phyloP scores from a whole-genome alignment of 345 rosid species.

The Citrus trifoliata region DNA sequence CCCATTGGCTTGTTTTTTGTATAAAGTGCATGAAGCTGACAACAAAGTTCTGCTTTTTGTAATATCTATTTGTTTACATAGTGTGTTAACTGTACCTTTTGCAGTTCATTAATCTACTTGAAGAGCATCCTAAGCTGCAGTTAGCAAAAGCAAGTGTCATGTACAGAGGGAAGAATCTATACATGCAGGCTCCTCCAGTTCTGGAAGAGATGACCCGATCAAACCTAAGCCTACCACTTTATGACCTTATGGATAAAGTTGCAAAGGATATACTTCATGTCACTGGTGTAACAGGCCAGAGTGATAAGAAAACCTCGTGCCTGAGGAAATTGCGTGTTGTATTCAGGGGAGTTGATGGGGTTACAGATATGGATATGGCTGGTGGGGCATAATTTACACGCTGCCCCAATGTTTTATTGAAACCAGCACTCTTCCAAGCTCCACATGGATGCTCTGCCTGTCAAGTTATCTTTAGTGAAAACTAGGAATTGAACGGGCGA shows the following conservation, averaged over 20 bases:
- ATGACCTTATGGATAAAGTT: conserved; percentile 73
- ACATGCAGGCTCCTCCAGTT: conserved; percentile 97
- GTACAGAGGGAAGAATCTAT: conserved; percentile 56
- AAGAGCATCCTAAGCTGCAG: conserved; percentile 69
- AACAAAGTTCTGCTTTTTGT: background rate
- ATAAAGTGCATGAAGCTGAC: background rate
- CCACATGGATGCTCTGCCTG: background rate
- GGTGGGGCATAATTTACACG: conserved; percentile 55
- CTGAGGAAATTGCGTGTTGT: conserved; percentile 57
- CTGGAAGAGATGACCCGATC: conserved; percentile 85
- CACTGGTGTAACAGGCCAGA: conserved; percentile 44
- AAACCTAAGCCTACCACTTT: conserved; percentile 56
- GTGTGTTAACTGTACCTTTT: background rate
- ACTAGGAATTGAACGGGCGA: background rate
- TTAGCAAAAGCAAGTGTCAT: conserved; percentile 74
- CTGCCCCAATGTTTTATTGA: background rate
- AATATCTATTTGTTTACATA: background rate
- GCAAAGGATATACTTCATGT: conserved; percentile 54
- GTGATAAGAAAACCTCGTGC: conserved; percentile 56
- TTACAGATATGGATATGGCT: conserved; percentile 77
- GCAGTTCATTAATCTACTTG: conserved; percentile 79
- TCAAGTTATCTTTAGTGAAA: background rate
- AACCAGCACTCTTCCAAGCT: background rate
- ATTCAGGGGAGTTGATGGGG: conserved; percentile 72
- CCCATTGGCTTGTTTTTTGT: background rate